Evolutionary conservation across 1,284 basidiomycete genomes (phyloP).

Genomic region (Trichosporon inkin): DNA sequence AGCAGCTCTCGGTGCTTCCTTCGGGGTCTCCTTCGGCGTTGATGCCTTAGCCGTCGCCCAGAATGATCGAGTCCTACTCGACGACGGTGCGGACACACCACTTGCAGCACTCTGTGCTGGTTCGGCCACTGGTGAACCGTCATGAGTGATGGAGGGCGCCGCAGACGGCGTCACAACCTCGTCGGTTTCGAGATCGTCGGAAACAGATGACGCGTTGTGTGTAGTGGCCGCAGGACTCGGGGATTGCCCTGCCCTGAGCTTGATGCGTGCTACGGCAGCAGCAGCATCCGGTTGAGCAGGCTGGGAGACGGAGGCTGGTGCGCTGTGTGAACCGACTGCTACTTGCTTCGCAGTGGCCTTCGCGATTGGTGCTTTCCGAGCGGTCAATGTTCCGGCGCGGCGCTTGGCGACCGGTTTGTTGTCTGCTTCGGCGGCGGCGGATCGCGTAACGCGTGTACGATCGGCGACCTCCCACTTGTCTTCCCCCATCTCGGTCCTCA

Average conservation of each 20-base stretch:
- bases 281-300: slow-evolving; percentile 14
- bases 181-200: not conserved
- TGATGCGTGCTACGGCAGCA: slow-evolving; percentile 9
- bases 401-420: slow-evolving; percentile 1
- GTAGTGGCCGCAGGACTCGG: not conserved
- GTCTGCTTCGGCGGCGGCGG: not conserved
- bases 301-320: slow-evolving; percentile 4
- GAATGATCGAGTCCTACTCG: not conserved
- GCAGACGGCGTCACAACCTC: not conserved
- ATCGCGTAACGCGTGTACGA: slow-evolving; percentile 13
- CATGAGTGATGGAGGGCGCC: not conserved
- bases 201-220: not conserved
- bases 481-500: slow-evolving; percentile 23
- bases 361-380: not conserved
- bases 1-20: not conserved
- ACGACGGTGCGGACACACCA: not conserved
- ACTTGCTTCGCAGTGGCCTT: slow-evolving; percentile 11
- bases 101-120: not conserved
- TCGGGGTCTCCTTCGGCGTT: not conserved
- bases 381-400: not conserved
- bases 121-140: not conserved
- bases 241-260: not conserved
- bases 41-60: not conserved
- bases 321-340: not conserved
- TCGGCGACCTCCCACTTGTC: slow-evolving; percentile 18